phyloP scores from a whole-genome alignment of 2,329 filamentous ascomycete genomes.

The Phialophora expanda region DNA sequence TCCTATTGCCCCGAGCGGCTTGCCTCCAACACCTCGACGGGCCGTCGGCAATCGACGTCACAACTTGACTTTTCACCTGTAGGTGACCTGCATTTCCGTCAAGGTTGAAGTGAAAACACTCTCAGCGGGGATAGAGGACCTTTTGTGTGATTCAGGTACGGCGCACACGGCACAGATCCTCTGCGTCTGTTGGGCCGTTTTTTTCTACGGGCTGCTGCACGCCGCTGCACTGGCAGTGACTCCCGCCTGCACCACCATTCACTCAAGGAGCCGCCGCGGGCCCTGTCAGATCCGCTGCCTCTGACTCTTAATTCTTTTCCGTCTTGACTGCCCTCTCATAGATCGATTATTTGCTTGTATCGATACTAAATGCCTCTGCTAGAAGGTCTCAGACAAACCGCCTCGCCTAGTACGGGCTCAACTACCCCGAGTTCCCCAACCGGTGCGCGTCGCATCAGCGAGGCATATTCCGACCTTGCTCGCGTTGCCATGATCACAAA shows the following conservation, averaged over 20 bases:
- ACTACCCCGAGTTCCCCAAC: conserved; percentile 13
- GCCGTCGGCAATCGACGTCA: conserved; percentile 5
- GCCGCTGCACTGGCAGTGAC: conserved; percentile 3
- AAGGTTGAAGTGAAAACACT: neutral
- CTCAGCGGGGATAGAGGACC: neutral
- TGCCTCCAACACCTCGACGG: neutral
- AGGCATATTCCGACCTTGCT: conserved; percentile 34
- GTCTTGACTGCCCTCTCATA: conserved; percentile 1
- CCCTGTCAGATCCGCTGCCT: conserved; percentile 10
- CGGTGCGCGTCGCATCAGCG: conserved; percentile 28
- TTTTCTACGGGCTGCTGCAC: neutral
- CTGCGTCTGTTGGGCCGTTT: neutral
- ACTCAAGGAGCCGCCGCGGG: conserved; percentile 1
- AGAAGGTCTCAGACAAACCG: conserved; percentile 30
- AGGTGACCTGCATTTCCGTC: neutral
- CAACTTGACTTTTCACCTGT: neutral
- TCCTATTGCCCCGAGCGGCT: neutral
- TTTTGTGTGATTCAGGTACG: conserved; percentile 7
- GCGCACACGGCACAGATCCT: neutral
- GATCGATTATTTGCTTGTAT: conserved; percentile 8
- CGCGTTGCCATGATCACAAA: conserved; percentile 35
- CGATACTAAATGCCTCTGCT: conserved; percentile 35
- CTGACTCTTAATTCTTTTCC: conserved; percentile 9
- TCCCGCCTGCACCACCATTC: conserved; percentile 6
- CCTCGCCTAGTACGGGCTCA: conserved; percentile 20